phyloP scores from a whole-genome alignment of 805 yeast genomes.

The Isabelozyma heimii region DNA sequence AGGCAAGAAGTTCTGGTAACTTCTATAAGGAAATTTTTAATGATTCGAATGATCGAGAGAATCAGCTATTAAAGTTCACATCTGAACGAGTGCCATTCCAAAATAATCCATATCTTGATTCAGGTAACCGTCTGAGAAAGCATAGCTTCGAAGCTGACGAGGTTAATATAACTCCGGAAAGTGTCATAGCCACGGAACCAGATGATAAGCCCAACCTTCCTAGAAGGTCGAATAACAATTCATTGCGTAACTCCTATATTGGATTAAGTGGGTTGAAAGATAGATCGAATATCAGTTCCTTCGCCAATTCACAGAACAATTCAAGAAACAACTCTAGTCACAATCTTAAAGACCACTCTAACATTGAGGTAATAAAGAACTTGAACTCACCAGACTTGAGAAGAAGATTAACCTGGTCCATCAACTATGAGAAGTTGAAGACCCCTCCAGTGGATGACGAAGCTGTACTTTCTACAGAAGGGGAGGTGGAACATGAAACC shows the following conservation, averaged over 20 bases:
- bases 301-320: conserved; percentile 4
- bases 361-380: conserved; percentile 10
- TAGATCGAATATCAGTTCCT: conserved; percentile 10
- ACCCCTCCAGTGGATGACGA: background rate
- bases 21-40: conserved; percentile 12
- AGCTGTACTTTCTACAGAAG: conserved; percentile 4
- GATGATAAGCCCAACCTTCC: conserved; percentile 35
- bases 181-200: background rate
- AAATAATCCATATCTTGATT: conserved; percentile 25
- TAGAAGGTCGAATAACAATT: conserved; percentile 19
- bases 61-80: conserved; percentile 11
- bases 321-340: conserved; percentile 15
- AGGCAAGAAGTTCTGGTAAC: conserved; percentile 36
- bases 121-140: background rate
- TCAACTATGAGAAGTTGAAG: background rate
- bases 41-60: conserved; percentile 2
- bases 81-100: conserved; percentile 21
- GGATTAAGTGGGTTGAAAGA: conserved; percentile 40
- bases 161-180: background rate
- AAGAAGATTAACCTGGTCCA: conserved; percentile 6
- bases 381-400: conserved; percentile 25
- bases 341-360: conserved; percentile 15
- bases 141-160: conserved; percentile 1
- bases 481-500: conserved; percentile 1
- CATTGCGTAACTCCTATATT: conserved; percentile 33